Conservation (phyloP, 768 basidiomycete genomes). For the Tremella mesenterica region DNA sequence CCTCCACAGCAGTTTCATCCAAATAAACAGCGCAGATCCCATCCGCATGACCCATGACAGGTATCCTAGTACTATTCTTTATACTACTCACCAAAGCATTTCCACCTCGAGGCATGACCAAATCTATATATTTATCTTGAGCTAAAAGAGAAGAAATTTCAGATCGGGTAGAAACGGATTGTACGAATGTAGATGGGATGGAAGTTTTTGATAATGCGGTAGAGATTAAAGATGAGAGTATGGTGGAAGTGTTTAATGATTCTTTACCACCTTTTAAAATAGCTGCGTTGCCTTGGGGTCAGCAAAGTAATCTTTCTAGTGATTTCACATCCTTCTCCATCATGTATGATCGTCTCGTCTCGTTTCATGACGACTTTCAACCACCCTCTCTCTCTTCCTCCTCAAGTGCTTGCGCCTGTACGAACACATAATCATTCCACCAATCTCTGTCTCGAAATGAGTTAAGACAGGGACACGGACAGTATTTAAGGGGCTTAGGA, state of each 20-base stretch:
- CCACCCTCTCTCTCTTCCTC: no score
- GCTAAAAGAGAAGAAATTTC: constrained; percentile 80
- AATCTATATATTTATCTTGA: constrained; percentile 85
- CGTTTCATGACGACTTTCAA: no score
- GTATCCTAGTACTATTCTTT: constrained; percentile 80
- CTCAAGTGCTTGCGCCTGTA: no score
- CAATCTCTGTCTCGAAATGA: no score
- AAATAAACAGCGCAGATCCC: constrained; percentile 85
- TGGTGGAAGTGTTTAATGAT: constrained; percentile 65
- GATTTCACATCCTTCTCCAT: no score
- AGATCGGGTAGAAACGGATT: constrained; percentile 79
- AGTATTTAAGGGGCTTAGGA: no score
- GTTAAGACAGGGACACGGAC: no score
- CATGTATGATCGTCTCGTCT: no score
- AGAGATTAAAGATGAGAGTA: constrained; percentile 73
- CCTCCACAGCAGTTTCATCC: constrained; percentile 66
- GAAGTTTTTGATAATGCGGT: constrained; percentile 63
- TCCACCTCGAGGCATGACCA: constrained; percentile 93
- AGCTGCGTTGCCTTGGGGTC: constrained; percentile 73
- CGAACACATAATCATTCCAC: no score
- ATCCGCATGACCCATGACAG: constrained; percentile 99
- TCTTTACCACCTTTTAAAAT: constrained; percentile 98
- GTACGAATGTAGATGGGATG: constrained; percentile 73
- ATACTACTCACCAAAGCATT: constrained; percentile 81
- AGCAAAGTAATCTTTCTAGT: no score